phyloP scores from a whole-genome alignment of 2,329 filamentous ascomycete species.

The Metarhizium sp. region DNA sequence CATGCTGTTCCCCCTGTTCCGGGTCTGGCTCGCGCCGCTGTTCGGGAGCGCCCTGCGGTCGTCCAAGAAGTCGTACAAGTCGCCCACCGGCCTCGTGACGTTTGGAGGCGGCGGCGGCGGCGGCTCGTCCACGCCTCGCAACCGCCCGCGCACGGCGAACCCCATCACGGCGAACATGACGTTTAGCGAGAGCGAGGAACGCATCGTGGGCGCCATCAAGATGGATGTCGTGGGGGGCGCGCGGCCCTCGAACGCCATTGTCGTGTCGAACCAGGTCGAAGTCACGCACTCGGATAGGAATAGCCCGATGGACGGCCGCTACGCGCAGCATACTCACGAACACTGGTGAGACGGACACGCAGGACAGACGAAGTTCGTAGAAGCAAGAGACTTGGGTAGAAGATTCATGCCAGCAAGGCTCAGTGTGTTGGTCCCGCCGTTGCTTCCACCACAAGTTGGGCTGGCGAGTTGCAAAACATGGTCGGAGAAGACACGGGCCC shows the following conservation, averaged over 20 bases:
- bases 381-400: too few relatives aligned
- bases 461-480: too few relatives aligned
- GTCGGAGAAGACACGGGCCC: too few relatives aligned
- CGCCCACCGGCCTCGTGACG: slow-evolving; percentile 27
- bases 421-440: too few relatives aligned
- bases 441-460: too few relatives aligned
- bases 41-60: slow-evolving; percentile 21
- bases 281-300: slow-evolving; percentile 17
- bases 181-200: slow-evolving; percentile 27
- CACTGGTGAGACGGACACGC: slow-evolving; percentile 8
- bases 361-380: background rate
- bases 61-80: slow-evolving; percentile 27
- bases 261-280: slow-evolving; percentile 32
- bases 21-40: background rate
- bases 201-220: slow-evolving; percentile 31
- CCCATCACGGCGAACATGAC: slow-evolving; percentile 26
- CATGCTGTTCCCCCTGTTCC: slow-evolving; percentile 30
- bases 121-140: slow-evolving; percentile 18
- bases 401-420: too few relatives aligned
- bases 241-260: slow-evolving; percentile 19
- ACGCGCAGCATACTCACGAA: background rate
- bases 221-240: slow-evolving; percentile 25
- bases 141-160: slow-evolving; percentile 22
- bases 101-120: slow-evolving; percentile 29
- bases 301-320: slow-evolving; percentile 1